These are phyloP conservation scores for Macrophomina pseudophaseolina DNA, from an alignment of 2,329 filamentous ascomycete genomes.

Conservation along the genomic window DNA sequence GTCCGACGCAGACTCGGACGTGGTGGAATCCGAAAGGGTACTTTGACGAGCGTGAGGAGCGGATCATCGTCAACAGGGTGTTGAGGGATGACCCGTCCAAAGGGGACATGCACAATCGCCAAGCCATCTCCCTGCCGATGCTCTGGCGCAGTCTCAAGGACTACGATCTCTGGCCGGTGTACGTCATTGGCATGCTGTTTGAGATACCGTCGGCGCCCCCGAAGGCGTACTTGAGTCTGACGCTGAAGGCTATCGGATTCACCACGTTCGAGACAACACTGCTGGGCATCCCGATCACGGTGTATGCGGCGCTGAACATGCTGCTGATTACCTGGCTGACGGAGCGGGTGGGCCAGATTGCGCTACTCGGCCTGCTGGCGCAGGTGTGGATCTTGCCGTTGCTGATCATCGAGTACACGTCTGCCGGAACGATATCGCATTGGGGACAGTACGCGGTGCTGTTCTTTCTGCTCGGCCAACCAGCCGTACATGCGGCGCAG, in stretches of 20 bases:
- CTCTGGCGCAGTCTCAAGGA: slow-evolving; percentile 58
- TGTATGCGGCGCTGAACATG: slow-evolving; percentile 55
- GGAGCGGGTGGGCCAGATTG: slow-evolving; percentile 57
- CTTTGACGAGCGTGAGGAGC: slow-evolving; percentile 71
- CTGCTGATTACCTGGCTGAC: slow-evolving; percentile 57
- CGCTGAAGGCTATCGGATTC: slow-evolving; percentile 43
- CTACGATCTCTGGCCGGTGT: slow-evolving; percentile 60
- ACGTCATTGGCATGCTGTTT: slow-evolving; percentile 43
- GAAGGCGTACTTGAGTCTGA: slow-evolving; percentile 43
- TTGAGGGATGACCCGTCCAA: slow-evolving; percentile 62
- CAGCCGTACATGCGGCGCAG: slow-evolving; percentile 52
- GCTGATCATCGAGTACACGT: slow-evolving; percentile 44
- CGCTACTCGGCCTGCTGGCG: slow-evolving; percentile 51
- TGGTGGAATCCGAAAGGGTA: slow-evolving; percentile 68
- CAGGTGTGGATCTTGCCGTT: slow-evolving; percentile 49
- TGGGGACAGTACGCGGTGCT: slow-evolving; percentile 48
- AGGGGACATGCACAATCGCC: slow-evolving; percentile 66
- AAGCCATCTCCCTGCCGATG: slow-evolving; percentile 55
- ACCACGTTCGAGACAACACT: slow-evolving; percentile 46
- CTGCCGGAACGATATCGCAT: slow-evolving; percentile 35
- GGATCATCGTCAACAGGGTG: slow-evolving; percentile 71
- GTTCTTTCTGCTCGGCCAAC: slow-evolving; percentile 48
- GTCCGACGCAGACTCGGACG: slow-evolving; percentile 66
- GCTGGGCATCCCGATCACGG: slow-evolving; percentile 51
- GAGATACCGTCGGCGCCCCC: slow-evolving; percentile 41